Evolutionary conservation across 78 protist genomes (phyloP).

Genomic region (Chrysochromulina tobinii): DNA sequence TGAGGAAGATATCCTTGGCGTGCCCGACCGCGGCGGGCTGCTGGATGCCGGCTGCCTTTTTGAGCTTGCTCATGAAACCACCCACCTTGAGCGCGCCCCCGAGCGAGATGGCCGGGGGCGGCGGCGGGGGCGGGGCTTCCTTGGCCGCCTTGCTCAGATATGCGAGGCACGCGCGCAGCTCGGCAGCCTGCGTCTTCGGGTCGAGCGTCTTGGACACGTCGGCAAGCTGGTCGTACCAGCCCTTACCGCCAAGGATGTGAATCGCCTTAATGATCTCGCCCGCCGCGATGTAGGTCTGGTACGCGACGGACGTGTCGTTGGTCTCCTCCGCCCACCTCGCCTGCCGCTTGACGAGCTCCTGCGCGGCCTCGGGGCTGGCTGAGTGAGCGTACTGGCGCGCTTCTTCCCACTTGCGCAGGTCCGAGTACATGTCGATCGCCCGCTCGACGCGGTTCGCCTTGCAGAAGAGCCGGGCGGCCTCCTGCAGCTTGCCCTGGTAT

Average conservation of each 20-base stretch:
- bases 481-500: slow-evolving; percentile 60
- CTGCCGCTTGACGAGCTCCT: slow-evolving; percentile 19
- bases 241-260: slow-evolving; percentile 30
- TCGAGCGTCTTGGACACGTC: not conserved
- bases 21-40: not conserved
- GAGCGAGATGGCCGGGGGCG: too few species aligned
- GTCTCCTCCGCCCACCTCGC: not conserved
- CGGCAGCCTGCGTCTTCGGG: not conserved
- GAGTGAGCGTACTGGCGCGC: not conserved
- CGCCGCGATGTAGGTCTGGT: not conserved
- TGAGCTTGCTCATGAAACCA: too few species aligned
- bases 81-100: too few species aligned
- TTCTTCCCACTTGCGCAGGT: not conserved
- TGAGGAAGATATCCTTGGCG: slow-evolving; percentile 54
- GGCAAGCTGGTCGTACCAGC: not conserved
- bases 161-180: not conserved
- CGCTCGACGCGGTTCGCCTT: not conserved
- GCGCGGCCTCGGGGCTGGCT: too few species aligned
- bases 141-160: too few species aligned
- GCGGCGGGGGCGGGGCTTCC: too few species aligned
- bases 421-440: slow-evolving; percentile 25
- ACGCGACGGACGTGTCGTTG: not conserved
- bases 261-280: slow-evolving; percentile 41
- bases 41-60: too few species aligned
- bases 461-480: slow-evolving; percentile 59